Evolutionary conservation across 306 rosid genomes (phyloP).

Genomic region (Prunus persica): DNA sequence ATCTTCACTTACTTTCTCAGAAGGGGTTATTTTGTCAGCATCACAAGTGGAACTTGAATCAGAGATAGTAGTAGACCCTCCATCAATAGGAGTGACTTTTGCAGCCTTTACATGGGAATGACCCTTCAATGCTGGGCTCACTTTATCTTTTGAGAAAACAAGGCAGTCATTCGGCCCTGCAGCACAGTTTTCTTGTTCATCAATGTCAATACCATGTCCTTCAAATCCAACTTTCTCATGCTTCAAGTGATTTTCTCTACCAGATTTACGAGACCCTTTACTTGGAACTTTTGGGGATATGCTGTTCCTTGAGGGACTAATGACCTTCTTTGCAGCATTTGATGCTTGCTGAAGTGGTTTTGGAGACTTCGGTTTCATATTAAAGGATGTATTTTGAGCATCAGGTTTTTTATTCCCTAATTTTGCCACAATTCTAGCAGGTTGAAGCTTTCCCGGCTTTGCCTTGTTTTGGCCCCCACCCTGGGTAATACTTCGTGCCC

Average conservation of each 20-base stretch:
- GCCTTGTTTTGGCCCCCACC: slow-evolving; percentile 47
- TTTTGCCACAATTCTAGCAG: slow-evolving; percentile 33
- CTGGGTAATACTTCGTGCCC: slow-evolving; percentile 35
- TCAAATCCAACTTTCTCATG: slow-evolving; percentile 17
- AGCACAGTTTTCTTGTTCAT: slow-evolving; percentile 14
- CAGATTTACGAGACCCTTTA: slow-evolving; percentile 18
- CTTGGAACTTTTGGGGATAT: slow-evolving; percentile 25
- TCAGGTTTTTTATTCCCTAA: slow-evolving; percentile 20
- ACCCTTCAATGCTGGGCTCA: slow-evolving; percentile 13
- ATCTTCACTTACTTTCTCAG: slow-evolving; percentile 5
- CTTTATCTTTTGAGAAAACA: slow-evolving; percentile 8
- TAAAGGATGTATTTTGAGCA: slow-evolving; percentile 29
- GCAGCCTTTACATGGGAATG: slow-evolving; percentile 3
- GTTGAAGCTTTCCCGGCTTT: slow-evolving; percentile 50
- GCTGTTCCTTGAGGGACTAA: slow-evolving; percentile 29
- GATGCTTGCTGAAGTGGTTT: slow-evolving; percentile 34
- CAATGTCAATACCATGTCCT: slow-evolving; percentile 17
- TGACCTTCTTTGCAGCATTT: slow-evolving; percentile 31
- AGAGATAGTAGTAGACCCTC: not conserved
- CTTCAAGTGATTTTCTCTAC: slow-evolving; percentile 21
- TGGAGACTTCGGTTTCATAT: slow-evolving; percentile 26
- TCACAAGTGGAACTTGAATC: slow-evolving; percentile 8
- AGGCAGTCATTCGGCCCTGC: not conserved
- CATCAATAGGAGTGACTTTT: slow-evolving; percentile 14
- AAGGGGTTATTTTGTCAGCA: not conserved